Evolutionary conservation across 2,329 filamentous ascomycete genomes (phyloP).

Genomic region (Clonostachys chloroleuca): DNA sequence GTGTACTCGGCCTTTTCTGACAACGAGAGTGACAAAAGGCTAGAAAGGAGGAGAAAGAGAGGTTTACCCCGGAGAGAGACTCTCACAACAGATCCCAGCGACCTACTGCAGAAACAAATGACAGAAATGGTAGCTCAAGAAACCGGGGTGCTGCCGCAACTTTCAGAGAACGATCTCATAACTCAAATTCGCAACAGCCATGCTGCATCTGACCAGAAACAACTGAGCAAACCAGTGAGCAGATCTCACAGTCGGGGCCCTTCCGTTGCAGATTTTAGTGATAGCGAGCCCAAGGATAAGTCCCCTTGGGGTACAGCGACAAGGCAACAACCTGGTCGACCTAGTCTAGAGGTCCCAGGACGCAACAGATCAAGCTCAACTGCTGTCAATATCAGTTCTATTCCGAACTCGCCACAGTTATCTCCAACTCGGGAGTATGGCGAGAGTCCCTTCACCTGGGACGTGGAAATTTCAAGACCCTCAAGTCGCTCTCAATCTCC

Average conservation of each 20-base stretch:
- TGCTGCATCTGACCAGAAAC: constrained; percentile 19
- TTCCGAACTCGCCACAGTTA: background rate
- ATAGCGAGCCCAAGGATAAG: constrained; percentile 25
- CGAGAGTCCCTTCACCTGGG: background rate
- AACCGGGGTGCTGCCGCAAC: constrained; percentile 30
- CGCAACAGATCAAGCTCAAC: constrained; percentile 12
- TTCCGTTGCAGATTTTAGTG: constrained; percentile 32
- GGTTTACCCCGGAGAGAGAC: constrained; percentile 34
- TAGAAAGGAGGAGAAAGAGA: constrained; percentile 21
- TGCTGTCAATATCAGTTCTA: background rate
- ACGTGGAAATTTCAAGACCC: background rate
- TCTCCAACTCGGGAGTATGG: background rate
- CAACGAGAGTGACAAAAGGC: constrained; percentile 41
- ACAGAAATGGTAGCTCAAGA: constrained; percentile 55
- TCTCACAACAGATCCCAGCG: constrained; percentile 39
- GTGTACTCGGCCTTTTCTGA: constrained; percentile 54
- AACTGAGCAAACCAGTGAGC: constrained; percentile 17
- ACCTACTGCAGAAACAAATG: constrained; percentile 59
- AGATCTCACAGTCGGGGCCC: constrained; percentile 25
- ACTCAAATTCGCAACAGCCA: constrained; percentile 6
- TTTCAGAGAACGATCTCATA: constrained; percentile 21
- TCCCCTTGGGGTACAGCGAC: constrained; percentile 11
- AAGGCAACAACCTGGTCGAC: constrained; percentile 21
- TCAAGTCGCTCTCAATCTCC: constrained; percentile 60
- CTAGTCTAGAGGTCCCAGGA: constrained; percentile 45